Base-by-base conservation (phyloP, 2,329 filamentous ascomycete species). In the Cladosporium sp. region DNA sequence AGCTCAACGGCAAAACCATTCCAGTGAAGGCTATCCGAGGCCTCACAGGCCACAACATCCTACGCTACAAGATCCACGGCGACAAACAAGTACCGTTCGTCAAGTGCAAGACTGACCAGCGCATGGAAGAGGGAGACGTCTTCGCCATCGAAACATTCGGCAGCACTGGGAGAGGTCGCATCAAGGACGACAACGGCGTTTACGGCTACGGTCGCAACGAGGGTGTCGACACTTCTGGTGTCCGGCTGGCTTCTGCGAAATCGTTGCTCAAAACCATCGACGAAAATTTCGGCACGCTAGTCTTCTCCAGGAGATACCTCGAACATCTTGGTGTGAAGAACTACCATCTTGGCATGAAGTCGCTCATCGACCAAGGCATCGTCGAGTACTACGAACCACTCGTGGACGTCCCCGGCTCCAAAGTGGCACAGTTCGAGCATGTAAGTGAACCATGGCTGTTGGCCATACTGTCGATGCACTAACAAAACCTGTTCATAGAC, bases 121-220 rank as follows among this genome's bases (percentile, higher is more conserved):
- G 96, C 85, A 98, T 98, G 94, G 93, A 97, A 81, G 94, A 97
- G 80, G 93, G 93, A 49, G 93, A 98, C 75, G 89, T 93, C 21
- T 98, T 96, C 78, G 93, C 93, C 69, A 96, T 97, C 72, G 93
- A 97, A 82, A 97, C 93, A 0, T 97, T 97, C 78, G 94, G 93
- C 67, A 95, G 90, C 77, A 97, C 93, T 25, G 94, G 93, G 69
- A 93, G 92, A 76, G 93, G 93, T 70, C 91, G 91, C 75, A 91
- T 97, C 65, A 83, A 88, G 70, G 93, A 97, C 75, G 92, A 97
- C 79, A 90, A 92, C 0, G 93, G 96, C 83, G 87, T 88, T 21
- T 97, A 92, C 51, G 93, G 97, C 79, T 98, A 97, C 73, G 93
- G 92, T 54, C 88, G 90, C 77, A 83, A 86, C 67, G 79, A 82